These are phyloP conservation scores for Alternaria brassicae DNA, from an alignment of 2,329 filamentous ascomycete genomes.

Conservation along the genomic window DNA sequence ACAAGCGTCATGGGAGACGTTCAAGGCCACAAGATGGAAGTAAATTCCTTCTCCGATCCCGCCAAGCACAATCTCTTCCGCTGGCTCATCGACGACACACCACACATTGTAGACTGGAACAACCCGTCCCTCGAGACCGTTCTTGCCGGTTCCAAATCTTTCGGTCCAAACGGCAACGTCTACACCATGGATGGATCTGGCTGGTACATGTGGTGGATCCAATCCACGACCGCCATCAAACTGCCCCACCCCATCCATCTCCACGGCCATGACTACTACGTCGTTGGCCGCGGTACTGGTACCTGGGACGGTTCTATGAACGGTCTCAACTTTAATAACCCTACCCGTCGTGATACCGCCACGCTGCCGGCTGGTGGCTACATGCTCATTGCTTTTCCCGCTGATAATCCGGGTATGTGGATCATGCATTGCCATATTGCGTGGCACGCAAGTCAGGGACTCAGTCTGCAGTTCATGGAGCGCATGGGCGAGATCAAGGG, in stretches of 20 bases:
- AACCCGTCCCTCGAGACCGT: constrained; percentile 56
- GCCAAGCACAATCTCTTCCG: constrained; percentile 50
- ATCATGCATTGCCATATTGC: constrained; percentile 48
- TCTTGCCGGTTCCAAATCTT: constrained; percentile 40
- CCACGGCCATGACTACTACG: constrained; percentile 54
- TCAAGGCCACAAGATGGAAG: constrained; percentile 36
- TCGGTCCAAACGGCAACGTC: constrained; percentile 38
- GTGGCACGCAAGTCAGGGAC: constrained; percentile 47
- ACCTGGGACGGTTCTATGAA: constrained; percentile 45
- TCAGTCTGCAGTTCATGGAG: constrained; percentile 63
- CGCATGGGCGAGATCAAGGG: constrained; percentile 34
- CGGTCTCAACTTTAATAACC: constrained; percentile 48
- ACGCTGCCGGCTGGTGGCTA: constrained; percentile 50
- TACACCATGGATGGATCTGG: constrained; percentile 34
- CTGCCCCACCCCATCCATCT: constrained; percentile 53
- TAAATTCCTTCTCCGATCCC: constrained; percentile 41
- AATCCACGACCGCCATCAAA: constrained; percentile 44
- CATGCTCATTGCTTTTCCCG: constrained; percentile 61
- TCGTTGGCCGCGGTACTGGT: constrained; percentile 47
- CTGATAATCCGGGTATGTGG: constrained; percentile 60
- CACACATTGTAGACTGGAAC: constrained; percentile 51
- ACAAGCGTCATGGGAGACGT: constrained; percentile 37
- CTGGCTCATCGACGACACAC: constrained; percentile 53
- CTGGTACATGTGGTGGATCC: constrained; percentile 60
- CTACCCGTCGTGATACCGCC: constrained; percentile 50